Conservation (phyloP, 169 alveolate genomes). For the Perkinsus olseni region DNA sequence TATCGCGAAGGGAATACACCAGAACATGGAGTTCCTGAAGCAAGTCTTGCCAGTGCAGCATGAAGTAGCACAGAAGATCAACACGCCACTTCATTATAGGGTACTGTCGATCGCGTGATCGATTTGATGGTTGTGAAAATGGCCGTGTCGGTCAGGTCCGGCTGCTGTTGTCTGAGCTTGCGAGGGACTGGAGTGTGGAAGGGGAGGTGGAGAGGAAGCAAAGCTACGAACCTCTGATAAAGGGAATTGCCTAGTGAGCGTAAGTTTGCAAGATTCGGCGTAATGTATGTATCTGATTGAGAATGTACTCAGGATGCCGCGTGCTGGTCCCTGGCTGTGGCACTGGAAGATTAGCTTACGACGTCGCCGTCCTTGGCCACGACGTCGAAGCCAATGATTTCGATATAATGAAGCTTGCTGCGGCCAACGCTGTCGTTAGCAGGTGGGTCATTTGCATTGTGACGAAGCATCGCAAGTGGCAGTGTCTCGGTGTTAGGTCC, state of each 20-base stretch:
- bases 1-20: background rate
- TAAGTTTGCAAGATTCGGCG: no score
- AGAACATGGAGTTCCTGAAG: background rate
- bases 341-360: background rate
- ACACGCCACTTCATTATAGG: background rate
- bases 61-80: background rate
- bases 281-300: background rate
- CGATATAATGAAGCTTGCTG: background rate
- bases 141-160: background rate
- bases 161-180: background rate
- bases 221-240: background rate
- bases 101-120: background rate
- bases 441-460: background rate
- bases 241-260: background rate
- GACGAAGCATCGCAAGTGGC: no score
- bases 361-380: background rate
- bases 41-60: background rate
- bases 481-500: no score
- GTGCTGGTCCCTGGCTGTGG: background rate
- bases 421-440: background rate
- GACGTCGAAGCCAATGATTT: background rate
- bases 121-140: background rate
- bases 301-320: background rate
- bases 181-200: background rate
- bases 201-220: background rate